Evolutionary conservation across 2,329 filamentous ascomycete genomes (phyloP), one percentile per base, ranked within the genome.

Genomic region (Parascedosporium putredinis): DNA sequence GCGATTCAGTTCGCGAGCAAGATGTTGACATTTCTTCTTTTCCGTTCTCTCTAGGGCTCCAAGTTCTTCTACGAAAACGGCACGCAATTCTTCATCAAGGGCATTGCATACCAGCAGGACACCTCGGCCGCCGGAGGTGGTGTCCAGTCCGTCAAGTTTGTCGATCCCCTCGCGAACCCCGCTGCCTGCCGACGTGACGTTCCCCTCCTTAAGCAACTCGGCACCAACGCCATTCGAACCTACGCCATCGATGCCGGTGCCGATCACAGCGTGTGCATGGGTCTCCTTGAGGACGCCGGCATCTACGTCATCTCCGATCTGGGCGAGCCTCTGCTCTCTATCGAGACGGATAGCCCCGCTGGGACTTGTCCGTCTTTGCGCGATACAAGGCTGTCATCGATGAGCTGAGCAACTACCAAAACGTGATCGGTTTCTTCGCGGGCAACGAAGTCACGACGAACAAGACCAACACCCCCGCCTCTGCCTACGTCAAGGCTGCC

Each of bases 301-400:
- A 97, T 98, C 73, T 98, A 97, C 67, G 83, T 98, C 61, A 79
- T 98, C 59, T 86, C 89, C 57, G 93, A 98, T 74, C 73, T 98
- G 57, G 85, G 84, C 20, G 82, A 94, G 64, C 93, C 93, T 27
- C 71, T 69, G 50, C 66, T 78, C 51, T 97, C 93, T 49, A 95
- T 98, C 75, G 84, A 90, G 73, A 87, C 90, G 57, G 76, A 87
- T 62, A 67, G 76, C 56, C 85, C 91, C 16, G 61, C 54, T 98
- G 93, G 93, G 82, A 88, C 64, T 77, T 82, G 49, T 76, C 78
- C 10, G 76, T 96, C 45, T 95, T 83, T 71, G 64, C 74, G 31
- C 87, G 88, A 55, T 98, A 97, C 76, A 86, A 83, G 51, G 70
- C 71, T 27, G 93, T 98, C 53, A 73, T 98, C 53, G 90, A 97